phyloP scores from a whole-genome alignment of 73 alveolate genomes.

The Stentor coeruleus region DNA sequence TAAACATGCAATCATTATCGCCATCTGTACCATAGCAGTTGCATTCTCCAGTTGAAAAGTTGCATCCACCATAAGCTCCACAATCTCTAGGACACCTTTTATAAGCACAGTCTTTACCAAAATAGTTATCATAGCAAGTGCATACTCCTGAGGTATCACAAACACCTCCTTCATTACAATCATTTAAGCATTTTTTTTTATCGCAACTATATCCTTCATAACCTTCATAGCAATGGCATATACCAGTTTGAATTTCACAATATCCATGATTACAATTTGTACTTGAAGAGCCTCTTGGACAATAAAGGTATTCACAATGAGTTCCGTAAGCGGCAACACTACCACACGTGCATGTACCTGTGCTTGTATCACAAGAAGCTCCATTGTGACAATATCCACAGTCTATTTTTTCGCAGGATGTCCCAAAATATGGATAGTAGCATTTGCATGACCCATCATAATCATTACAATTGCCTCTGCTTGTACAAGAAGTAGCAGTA shows the following conservation, averaged over 20 bases:
- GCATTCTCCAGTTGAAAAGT: slow-evolving; percentile 24
- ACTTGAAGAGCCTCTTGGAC: background rate
- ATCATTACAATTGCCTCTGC: background rate
- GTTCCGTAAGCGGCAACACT: background rate
- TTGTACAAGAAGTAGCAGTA: background rate
- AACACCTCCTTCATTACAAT: slow-evolving; percentile 4
- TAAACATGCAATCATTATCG: background rate
- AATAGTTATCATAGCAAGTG: background rate
- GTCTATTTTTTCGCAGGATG: background rate
- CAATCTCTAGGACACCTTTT: slow-evolving; percentile 12
- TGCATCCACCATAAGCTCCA: slow-evolving; percentile 25
- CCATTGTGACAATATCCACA: slow-evolving; percentile 5
- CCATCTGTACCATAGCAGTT: slow-evolving; percentile 7
- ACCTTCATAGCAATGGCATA: slow-evolving; percentile 16
- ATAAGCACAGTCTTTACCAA: slow-evolving; percentile 12
- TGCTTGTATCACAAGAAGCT: background rate
- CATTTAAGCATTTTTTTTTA: background rate
- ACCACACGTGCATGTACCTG: slow-evolving; percentile 7
- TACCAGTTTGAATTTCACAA: background rate
- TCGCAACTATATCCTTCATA: slow-evolving; percentile 5
- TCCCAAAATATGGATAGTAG: background rate
- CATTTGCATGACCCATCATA: background rate
- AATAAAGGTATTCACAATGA: background rate
- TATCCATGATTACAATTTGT: background rate
- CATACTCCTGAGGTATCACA: background rate